phyloP scores from a whole-genome alignment of 805 yeast genomes.

The Candida boidinii region DNA sequence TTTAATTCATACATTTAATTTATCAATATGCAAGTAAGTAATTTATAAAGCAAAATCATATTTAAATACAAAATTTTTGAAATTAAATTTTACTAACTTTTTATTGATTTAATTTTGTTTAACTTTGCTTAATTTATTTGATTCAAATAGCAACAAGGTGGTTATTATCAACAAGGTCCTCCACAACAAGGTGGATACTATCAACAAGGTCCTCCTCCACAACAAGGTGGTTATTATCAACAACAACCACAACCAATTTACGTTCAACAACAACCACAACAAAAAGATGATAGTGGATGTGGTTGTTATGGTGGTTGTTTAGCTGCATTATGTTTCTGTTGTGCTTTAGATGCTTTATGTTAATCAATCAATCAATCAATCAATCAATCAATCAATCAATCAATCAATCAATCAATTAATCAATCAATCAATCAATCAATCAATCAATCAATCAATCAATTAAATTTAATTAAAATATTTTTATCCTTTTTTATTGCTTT shows the following conservation, averaged over 20 bases:
- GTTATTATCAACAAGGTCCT: conserved; percentile 5
- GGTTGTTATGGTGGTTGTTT: conserved; percentile 5
- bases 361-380: too few species aligned
- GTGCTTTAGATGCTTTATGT: conserved; percentile 1
- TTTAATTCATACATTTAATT: too few species aligned
- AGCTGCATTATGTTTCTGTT: conserved; percentile 3
- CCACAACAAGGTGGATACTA: conserved; percentile 2
- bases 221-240: conserved; percentile 12
- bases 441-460: too few species aligned
- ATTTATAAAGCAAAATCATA: too few species aligned
- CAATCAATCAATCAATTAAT: too few species aligned
- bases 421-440: too few species aligned
- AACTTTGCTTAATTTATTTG: background rate
- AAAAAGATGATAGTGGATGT: conserved; percentile 10
- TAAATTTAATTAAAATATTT: too few species aligned
- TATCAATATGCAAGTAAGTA: too few species aligned
- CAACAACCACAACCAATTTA: conserved; percentile 14
- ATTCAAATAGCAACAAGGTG: background rate
- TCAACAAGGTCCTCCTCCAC: conserved; percentile 5
- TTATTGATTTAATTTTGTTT: background rate
- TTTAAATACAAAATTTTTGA: too few species aligned
- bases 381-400: too few species aligned
- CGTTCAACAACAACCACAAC: conserved; percentile 15
- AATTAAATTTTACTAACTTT: background rate
- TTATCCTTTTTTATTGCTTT: background rate